Evolutionary conservation across 202 grass and related monocot species (phyloP), one percentile per base, ranked within the genome.

Genomic region (Brachypodium distachyon): DNA sequence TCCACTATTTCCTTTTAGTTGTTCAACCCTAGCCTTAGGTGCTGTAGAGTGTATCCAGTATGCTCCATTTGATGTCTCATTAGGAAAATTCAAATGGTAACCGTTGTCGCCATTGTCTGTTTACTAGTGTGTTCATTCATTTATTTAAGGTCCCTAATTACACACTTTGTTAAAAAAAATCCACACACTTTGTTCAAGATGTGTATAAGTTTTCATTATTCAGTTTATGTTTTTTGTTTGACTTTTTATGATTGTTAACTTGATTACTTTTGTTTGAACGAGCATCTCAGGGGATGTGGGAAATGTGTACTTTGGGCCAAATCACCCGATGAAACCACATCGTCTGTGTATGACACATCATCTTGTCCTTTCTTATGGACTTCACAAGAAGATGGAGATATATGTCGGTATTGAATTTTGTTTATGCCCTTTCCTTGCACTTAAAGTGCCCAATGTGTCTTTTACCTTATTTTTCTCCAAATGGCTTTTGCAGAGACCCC

Each of bases 351-450:
- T 97, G 91, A 94, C 95, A 54, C 95, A 97, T 74, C 87, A 91
- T 87, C 91, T 97, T 42, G 95, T 97, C 42, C 87, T 97, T 62
- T 94, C 95, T 21, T 97, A 97, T 80, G 91, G 72, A 9, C 95
- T 97, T 86, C 89, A 97, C 76, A 88, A 94, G 67, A 97, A 94
- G 80, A 94, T 97, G 95, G 95, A 97, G 89, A 97, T 97, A 76
- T 97, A 90, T 92, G 95, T 94, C 60, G 74, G 91, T 86, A 76
- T 72, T 81, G 22, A 60, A 85, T 78, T 69, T 41, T 3, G 29
- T 68, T 61, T 69, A 51, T 79, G 72, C 33, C 58, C 54, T 85
- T 84, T 54, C 12, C 76, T 51, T 65, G 5, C 49, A 52, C 64
- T 75, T 68, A 8, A 75, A 72, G 46, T 60, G 12, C 19, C 13